Evolutionary conservation across 1,284 basidiomycete genomes (phyloP).

Genomic region (Peniophora sp.): DNA sequence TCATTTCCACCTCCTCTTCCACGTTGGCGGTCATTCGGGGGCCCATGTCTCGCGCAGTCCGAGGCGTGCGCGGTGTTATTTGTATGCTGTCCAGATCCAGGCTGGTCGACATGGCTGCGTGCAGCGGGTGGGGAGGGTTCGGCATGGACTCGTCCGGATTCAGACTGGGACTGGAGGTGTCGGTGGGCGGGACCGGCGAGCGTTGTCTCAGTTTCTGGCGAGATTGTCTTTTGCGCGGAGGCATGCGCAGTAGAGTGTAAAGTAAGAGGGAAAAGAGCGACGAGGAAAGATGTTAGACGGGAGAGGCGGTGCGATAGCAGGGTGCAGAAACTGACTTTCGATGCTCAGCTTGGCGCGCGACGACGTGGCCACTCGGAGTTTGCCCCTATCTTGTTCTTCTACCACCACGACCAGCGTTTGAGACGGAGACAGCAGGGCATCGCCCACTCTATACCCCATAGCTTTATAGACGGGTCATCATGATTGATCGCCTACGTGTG

Average conservation of each 20-base stretch:
- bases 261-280: neutral
- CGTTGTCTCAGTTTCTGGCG: slow-evolving; percentile 1
- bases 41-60: slow-evolving; percentile 24
- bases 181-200: neutral
- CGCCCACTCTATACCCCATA: neutral
- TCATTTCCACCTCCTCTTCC: slow-evolving; percentile 55
- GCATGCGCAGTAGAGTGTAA: neutral
- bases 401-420: neutral
- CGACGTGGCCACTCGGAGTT: neutral
- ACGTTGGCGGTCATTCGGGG: slow-evolving; percentile 20
- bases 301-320: neutral
- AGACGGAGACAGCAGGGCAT: neutral
- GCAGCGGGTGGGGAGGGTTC: neutral
- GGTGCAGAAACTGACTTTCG: neutral
- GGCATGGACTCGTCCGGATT: neutral
- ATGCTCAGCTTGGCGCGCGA: neutral
- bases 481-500: neutral
- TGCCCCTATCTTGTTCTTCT: neutral
- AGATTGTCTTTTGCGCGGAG: neutral
- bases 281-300: neutral
- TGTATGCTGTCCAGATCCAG: slow-evolving; percentile 46
- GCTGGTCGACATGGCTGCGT: slow-evolving; percentile 34
- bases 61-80: slow-evolving; percentile 57
- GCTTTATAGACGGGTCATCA: no score
- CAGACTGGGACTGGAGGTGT: neutral